Conservation (phyloP, 2,329 filamentous ascomycete species). For the Pseudomassariella vexata region DNA sequence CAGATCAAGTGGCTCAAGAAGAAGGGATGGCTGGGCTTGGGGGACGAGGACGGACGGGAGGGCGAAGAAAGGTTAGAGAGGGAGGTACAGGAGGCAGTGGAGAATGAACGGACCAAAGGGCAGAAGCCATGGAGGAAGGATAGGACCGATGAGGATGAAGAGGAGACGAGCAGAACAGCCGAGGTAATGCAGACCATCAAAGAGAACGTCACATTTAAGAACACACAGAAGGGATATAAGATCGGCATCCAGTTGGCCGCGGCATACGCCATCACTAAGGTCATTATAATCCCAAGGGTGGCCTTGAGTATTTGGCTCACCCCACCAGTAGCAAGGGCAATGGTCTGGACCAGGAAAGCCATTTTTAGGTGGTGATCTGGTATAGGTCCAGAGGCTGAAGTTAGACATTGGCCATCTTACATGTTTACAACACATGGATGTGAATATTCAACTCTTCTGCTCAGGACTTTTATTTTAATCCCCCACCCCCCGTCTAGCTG, state of each 20-base stretch:
- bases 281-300: constrained; percentile 71
- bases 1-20: constrained; percentile 73
- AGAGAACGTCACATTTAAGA: constrained; percentile 18
- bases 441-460: too few species aligned
- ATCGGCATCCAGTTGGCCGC: constrained; percentile 70
- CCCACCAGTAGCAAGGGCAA: constrained; percentile 78
- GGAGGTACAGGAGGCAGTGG: constrained; percentile 20
- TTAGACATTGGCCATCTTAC: too few species aligned
- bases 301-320: constrained; percentile 79
- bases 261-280: constrained; percentile 87
- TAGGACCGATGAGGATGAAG: constrained; percentile 23
- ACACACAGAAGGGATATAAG: constrained; percentile 35
- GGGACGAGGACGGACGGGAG: constrained; percentile 18
- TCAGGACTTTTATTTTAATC: too few species aligned
- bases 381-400: too few species aligned
- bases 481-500: too few species aligned
- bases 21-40: constrained; percentile 76
- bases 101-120: constrained; percentile 11
- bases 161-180: constrained; percentile 10
- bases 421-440: too few species aligned
- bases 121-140: constrained; percentile 23
- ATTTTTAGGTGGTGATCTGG: constrained; percentile 14
- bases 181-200: constrained; percentile 17
- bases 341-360: constrained; percentile 35
- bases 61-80: constrained; percentile 12